phyloP scores from a whole-genome alignment of 139 green algal species.

The Asterochloris erici region DNA sequence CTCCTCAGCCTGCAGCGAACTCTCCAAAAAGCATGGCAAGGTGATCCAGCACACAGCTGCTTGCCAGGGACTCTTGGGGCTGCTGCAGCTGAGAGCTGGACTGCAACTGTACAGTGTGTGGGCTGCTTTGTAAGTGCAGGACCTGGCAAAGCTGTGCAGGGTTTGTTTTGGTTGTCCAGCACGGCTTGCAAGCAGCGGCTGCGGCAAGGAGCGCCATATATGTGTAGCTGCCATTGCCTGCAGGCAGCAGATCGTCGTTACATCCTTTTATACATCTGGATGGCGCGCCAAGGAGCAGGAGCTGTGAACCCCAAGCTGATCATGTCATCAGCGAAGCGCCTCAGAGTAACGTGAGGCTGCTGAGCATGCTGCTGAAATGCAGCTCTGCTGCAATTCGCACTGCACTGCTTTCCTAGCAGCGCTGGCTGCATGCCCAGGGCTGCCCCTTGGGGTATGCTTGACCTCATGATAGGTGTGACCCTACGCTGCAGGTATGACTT shows the following conservation, averaged over 20 bases:
- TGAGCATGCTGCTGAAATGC: not conserved
- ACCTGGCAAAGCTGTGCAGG: too few species aligned
- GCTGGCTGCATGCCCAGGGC: not conserved
- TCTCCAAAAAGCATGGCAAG: slow-evolving; percentile 49
- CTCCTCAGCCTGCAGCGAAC: not conserved
- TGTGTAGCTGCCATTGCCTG: not conserved
- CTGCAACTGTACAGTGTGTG: not conserved
- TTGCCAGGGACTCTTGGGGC: not conserved
- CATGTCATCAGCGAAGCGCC: slow-evolving; percentile 39
- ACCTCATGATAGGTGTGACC: not conserved
- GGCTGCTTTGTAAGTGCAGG: too few species aligned
- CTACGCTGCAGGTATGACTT: slow-evolving; percentile 58
- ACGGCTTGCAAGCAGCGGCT: too few species aligned
- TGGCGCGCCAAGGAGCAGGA: slow-evolving; percentile 55
- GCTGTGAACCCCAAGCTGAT: slow-evolving; percentile 59
- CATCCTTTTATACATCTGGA: slow-evolving; percentile 68
- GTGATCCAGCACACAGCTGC: slow-evolving; percentile 1
- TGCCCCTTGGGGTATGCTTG: not conserved
- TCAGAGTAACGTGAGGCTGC: slow-evolving; percentile 62
- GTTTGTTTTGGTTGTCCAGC: too few species aligned
- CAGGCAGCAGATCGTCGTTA: slow-evolving; percentile 40
- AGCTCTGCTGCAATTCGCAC: not conserved
- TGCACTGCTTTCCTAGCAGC: not conserved
- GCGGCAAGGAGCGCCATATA: too few species aligned
- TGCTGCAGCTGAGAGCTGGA: not conserved